Evolutionary conservation across 108 stramenopile genomes (phyloP), one percentile per base, ranked within the genome.

Genomic region (Pseudonitzschia multistriata): DNA sequence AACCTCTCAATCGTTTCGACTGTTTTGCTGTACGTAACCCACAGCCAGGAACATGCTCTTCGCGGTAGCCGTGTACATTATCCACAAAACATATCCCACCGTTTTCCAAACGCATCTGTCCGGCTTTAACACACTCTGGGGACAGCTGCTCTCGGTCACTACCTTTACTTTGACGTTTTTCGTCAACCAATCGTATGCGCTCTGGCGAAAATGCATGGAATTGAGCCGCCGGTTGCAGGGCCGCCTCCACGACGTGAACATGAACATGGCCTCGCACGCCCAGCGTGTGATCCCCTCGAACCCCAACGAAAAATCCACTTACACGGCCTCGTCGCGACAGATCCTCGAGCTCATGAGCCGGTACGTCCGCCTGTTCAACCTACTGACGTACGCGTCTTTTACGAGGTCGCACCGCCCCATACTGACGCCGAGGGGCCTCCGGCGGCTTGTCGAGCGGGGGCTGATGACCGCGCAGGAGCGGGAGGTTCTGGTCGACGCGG

Each of bases 101-200:
- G 47, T 74, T 5, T 49, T 49, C 8, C 54, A 69, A 11, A 62
- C 24, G 25, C 25, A 73, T 70, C 67, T 88, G 3, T 65, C 68
- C 14, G 90, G 90, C 10, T 92, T 95, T 68, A 70, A 73, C 40
- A 88, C 85, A 34, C 74, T 96, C 22, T 92, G 91, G 91, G 89
- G 87, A 62, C 90, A 90, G 54, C 65, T 91, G 48, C 73, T 93
- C 11, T 83, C 83, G 56, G 92, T 96, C 27, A 92, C 90, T 3
- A 92, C 93, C 6, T 96, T 96, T 79, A 93, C 93, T 1, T 64
- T 94, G 29, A 94, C 93, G 0, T 96, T 96, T 79, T 96, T 96
- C 77, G 78, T 95, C 53, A 94, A 91, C 79, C 92, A 94, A 55
- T 79, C 86, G 34, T 96, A 96, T 69, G 84, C 81, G 3, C 72